Evolutionary conservation across 2,329 filamentous ascomycete genomes (phyloP).

Genomic region (Apiospora arundinis): DNA sequence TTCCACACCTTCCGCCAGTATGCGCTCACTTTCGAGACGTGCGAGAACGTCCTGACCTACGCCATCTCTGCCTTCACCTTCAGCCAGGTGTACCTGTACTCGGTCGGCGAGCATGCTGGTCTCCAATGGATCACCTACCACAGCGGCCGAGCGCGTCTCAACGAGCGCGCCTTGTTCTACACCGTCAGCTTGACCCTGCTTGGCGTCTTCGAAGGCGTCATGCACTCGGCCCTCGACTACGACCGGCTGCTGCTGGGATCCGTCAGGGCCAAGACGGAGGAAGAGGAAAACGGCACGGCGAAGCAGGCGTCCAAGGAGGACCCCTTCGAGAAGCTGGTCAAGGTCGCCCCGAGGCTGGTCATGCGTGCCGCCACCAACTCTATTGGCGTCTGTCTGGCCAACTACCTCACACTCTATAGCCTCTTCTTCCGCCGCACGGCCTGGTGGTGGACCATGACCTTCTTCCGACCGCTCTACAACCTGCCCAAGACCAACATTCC

Average conservation of each 20-base stretch:
- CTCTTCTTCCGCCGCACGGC: slow-evolving; percentile 65
- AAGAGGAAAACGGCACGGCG: slow-evolving; percentile 28
- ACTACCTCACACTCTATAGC: slow-evolving; percentile 64
- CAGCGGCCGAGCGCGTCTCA: slow-evolving; percentile 73
- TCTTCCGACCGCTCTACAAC: slow-evolving; percentile 77
- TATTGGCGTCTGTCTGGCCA: slow-evolving; percentile 44
- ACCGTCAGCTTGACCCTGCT: slow-evolving; percentile 73
- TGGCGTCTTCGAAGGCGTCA: slow-evolving; percentile 70
- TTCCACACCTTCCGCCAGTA: slow-evolving; percentile 68
- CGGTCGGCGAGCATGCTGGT: slow-evolving; percentile 62
- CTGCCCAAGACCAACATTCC: slow-evolving; percentile 74
- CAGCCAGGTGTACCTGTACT: slow-evolving; percentile 81
- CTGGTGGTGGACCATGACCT: slow-evolving; percentile 73
- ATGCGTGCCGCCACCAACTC: slow-evolving; percentile 39
- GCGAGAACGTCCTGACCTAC: slow-evolving; percentile 80
- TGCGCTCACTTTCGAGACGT: slow-evolving; percentile 63
- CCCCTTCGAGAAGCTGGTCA: slow-evolving; percentile 46
- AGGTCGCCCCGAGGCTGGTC: slow-evolving; percentile 44
- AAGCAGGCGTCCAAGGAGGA: slow-evolving; percentile 24
- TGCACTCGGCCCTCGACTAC: slow-evolving; percentile 76
- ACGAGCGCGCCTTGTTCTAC: slow-evolving; percentile 86
- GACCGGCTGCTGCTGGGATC: slow-evolving; percentile 66
- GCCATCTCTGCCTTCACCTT: slow-evolving; percentile 79
- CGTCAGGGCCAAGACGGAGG: slow-evolving; percentile 37
- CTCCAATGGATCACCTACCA: slow-evolving; percentile 77